phyloP scores from a whole-genome alignment of 1,139 yeast genomes.

The Meyerozyma sp. region DNA sequence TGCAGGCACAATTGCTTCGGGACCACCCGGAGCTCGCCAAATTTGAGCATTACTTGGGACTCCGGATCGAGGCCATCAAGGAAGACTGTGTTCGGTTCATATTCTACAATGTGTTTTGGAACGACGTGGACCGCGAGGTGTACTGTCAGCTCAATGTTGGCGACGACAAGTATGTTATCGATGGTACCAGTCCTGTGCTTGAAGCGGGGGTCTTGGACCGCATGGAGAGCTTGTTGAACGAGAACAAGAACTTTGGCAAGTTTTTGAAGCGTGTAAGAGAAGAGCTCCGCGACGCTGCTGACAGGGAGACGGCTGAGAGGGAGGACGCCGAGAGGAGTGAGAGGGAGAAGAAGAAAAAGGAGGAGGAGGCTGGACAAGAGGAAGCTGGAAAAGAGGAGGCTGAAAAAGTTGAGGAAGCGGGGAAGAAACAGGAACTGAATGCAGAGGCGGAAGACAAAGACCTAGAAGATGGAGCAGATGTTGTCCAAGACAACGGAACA shows the following conservation, averaged over 20 bases:
- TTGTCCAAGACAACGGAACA: too few relatives aligned
- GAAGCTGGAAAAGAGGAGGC: background rate
- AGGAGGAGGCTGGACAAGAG: background rate
- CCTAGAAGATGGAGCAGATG: background rate
- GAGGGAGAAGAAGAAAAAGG: too few relatives aligned
- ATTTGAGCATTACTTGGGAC: slow-evolving; percentile 42
- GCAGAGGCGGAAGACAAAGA: background rate
- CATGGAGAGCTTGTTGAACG: slow-evolving; percentile 28
- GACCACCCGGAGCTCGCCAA: slow-evolving; percentile 37
- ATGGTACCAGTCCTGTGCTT: slow-evolving; percentile 27
- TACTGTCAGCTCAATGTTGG: slow-evolving; percentile 34
- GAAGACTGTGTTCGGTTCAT: slow-evolving; percentile 32
- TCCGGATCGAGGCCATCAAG: slow-evolving; percentile 35
- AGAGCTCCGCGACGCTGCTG: slow-evolving; percentile 13
- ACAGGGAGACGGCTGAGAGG: background rate
- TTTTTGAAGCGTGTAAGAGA: slow-evolving; percentile 34
- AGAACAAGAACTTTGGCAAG: slow-evolving; percentile 29
- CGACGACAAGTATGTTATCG: slow-evolving; percentile 26
- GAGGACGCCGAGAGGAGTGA: background rate
- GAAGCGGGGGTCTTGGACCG: slow-evolving; percentile 14
- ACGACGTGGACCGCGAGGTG: slow-evolving; percentile 31
- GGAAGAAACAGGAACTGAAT: background rate
- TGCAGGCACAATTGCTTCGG: slow-evolving; percentile 22
- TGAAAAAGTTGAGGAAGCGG: background rate
- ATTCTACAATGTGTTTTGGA: slow-evolving; percentile 40